Conservation (phyloP, 345 rosid genomes). For the Sisymbrium irio region DNA sequence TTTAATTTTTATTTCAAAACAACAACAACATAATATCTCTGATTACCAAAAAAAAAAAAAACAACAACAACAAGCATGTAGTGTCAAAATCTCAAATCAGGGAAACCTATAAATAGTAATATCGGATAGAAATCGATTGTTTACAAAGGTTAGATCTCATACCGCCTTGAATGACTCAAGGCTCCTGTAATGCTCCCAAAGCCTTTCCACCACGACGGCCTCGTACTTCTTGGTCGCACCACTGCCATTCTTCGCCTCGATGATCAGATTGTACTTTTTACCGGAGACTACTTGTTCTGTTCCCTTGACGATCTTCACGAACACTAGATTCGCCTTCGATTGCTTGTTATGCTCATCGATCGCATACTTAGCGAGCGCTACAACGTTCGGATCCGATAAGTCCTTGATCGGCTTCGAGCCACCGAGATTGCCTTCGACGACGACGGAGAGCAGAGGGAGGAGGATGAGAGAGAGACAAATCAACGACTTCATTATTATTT, state of each 20-base stretch:
- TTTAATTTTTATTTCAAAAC: neutral
- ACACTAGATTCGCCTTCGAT: slow-evolving; percentile 25
- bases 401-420: slow-evolving; percentile 44
- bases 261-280: slow-evolving; percentile 43
- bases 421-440: slow-evolving; percentile 26
- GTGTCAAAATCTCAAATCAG: slow-evolving; percentile 13
- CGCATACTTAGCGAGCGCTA: slow-evolving; percentile 40
- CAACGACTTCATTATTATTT: slow-evolving; percentile 24
- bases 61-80: neutral
- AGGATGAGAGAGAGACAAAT: slow-evolving; percentile 22
- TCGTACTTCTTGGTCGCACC: slow-evolving; percentile 25
- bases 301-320: slow-evolving; percentile 40
- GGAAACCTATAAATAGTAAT: neutral
- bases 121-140: neutral
- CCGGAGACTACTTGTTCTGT: slow-evolving; percentile 54
- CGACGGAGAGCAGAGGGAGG: slow-evolving; percentile 22
- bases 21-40: neutral
- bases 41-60: too few species aligned
- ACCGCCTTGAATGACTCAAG: slow-evolving; percentile 26
- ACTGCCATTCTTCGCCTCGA: slow-evolving; percentile 32
- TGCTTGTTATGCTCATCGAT: slow-evolving; percentile 42
- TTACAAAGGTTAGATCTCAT: slow-evolving; percentile 5
- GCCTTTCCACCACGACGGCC: slow-evolving; percentile 56
- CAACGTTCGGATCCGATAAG: slow-evolving; percentile 37
- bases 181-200: slow-evolving; percentile 31